These are phyloP conservation scores for Erysimum cheiranthoides DNA, from an alignment of 345 rosid species.

Conservation along the genomic window DNA sequence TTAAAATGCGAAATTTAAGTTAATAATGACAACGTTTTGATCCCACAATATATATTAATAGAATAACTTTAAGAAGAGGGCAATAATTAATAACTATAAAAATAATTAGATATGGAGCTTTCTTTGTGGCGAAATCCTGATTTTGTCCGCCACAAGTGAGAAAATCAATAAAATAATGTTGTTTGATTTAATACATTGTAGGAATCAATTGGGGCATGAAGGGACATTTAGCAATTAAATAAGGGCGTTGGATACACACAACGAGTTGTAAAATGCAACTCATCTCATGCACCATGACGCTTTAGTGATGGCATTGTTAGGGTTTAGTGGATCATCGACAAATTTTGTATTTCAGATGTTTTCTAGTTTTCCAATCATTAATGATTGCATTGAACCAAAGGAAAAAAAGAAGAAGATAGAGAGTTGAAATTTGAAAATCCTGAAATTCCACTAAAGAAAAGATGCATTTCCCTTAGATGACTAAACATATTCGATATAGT, in stretches of 20 bases:
- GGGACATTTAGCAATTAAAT: slow-evolving; percentile 39
- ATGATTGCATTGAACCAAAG: slow-evolving; percentile 8
- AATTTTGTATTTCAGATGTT: neutral
- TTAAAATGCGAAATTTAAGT: neutral
- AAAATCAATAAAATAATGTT: slow-evolving; percentile 32
- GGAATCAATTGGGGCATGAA: slow-evolving; percentile 47
- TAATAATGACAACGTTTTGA: neutral
- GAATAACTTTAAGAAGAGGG: slow-evolving; percentile 21
- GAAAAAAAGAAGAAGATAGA: neutral
- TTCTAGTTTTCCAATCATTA: slow-evolving; percentile 10
- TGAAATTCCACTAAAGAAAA: slow-evolving; percentile 4
- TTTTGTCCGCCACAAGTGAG: slow-evolving; percentile 49
- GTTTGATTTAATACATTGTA: slow-evolving; percentile 36
- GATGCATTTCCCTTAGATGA: neutral
- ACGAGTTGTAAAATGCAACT: slow-evolving; percentile 23
- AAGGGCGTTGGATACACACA: slow-evolving; percentile 24
- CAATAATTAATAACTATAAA: slow-evolving; percentile 28
- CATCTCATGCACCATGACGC: slow-evolving; percentile 47
- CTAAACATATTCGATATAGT: slow-evolving; percentile 2
- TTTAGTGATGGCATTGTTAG: slow-evolving; percentile 44
- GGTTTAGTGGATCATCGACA: slow-evolving; percentile 32
- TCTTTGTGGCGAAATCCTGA: slow-evolving; percentile 38
- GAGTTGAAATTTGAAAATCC: slow-evolving; percentile 10
- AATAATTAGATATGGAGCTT: slow-evolving; percentile 25
- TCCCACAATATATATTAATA: slow-evolving; percentile 10